Conservation (phyloP, 1,284 basidiomycete genomes). For the Cutaneotrichosporon cutaneum region DNA sequence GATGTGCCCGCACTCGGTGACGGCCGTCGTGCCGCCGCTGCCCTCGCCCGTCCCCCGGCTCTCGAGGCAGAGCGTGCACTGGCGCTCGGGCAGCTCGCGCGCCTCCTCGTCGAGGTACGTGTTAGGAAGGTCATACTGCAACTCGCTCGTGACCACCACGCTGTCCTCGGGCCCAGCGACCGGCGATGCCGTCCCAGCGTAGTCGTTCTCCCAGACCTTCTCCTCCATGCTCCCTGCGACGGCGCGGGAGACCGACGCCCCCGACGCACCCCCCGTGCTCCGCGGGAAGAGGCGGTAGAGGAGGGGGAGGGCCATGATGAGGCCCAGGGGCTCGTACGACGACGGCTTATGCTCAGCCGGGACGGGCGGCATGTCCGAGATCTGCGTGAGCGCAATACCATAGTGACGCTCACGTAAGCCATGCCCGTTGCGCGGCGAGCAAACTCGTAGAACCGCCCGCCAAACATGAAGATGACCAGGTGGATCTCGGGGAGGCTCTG, state of each 20-base stretch:
- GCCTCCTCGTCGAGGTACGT: conserved; percentile 44
- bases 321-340: conserved; percentile 79
- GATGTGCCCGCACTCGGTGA: conserved; percentile 90
- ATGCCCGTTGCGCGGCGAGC: conserved; percentile 69
- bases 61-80: conserved; percentile 84
- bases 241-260: background rate
- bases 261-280: background rate
- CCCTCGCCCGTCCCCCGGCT: conserved; percentile 63
- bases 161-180: conserved; percentile 29
- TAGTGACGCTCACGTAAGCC: conserved; percentile 63
- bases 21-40: conserved; percentile 58
- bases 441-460: conserved; percentile 74
- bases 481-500: conserved; percentile 63
- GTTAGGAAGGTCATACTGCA: conserved; percentile 37
- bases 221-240: conserved; percentile 7
- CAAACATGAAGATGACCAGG: conserved; percentile 75
- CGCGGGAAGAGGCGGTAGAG: conserved; percentile 58
- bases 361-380: conserved; percentile 64
- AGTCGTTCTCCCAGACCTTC: conserved; percentile 6
- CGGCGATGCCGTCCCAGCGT: background rate
- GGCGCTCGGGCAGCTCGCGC: conserved; percentile 62
- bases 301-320: conserved; percentile 70
- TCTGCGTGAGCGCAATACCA: too few relatives aligned
- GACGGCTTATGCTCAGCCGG: conserved; percentile 70
- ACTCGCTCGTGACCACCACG: conserved; percentile 56